A percentile compares a stretch with the other conserved stretches of the same genome.
These are phyloP conservation scores for Pleomassaria siparia DNA, from an alignment of 2,329 filamentous ascomycete species.

Conservation along the genomic window DNA sequence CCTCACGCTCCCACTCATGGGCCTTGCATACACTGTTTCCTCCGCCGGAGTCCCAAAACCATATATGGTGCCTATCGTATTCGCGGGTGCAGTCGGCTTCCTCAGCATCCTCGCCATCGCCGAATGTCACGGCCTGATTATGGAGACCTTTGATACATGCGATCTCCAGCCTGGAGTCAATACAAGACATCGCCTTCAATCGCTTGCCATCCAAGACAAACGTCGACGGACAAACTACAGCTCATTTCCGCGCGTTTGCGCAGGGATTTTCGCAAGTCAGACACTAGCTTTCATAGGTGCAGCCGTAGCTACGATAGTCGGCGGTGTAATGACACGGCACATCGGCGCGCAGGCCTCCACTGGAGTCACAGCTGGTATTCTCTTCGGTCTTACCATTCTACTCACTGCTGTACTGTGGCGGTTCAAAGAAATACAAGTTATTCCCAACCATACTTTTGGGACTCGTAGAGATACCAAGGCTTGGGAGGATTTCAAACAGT, in stretches of 20 bases:
- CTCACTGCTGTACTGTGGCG: constrained; percentile 64
- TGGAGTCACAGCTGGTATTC: constrained; percentile 66
- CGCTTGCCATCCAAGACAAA: constrained; percentile 46
- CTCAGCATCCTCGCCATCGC: constrained; percentile 72
- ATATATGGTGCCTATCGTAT: constrained; percentile 64
- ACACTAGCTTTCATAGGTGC: constrained; percentile 69
- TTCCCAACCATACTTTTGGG: constrained; percentile 60
- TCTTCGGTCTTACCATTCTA: constrained; percentile 65
- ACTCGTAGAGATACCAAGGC: constrained; percentile 35
- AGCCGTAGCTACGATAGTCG: constrained; percentile 67
- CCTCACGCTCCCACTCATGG: constrained; percentile 65
- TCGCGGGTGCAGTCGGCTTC: constrained; percentile 68
- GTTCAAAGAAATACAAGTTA: constrained; percentile 67
- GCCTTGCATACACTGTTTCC: constrained; percentile 67
- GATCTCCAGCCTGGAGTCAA: constrained; percentile 74
- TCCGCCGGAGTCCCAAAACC: constrained; percentile 62
- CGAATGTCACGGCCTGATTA: constrained; percentile 75
- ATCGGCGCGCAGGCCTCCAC: constrained; percentile 69
- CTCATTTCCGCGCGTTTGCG: constrained; percentile 71
- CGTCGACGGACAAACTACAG: constrained; percentile 69
- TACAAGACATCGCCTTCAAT: constrained; percentile 49
- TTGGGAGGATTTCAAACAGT: constrained; percentile 41
- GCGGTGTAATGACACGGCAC: constrained; percentile 66
- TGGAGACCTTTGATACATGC: constrained; percentile 81
- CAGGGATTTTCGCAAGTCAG: constrained; percentile 72